phyloP scores from a whole-genome alignment of 2,329 filamentous ascomycete species.

The Pestalotiopsis sp. region DNA sequence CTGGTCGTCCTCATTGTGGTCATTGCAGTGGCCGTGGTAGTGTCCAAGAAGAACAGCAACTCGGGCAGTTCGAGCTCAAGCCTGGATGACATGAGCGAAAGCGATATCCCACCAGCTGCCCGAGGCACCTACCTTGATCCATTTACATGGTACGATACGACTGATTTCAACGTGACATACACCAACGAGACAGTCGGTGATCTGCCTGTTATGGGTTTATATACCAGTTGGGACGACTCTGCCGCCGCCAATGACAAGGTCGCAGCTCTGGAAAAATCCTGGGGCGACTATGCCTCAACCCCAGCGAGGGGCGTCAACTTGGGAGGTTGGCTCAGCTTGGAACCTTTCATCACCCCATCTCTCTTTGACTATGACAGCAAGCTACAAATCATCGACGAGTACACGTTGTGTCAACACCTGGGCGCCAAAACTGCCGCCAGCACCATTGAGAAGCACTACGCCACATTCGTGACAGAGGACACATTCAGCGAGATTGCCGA shows the following conservation, averaged over 20 bases:
- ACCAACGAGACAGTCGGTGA: conserved; percentile 83
- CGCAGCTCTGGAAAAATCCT: conserved; percentile 73
- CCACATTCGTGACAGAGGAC: conserved; percentile 81
- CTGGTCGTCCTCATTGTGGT: conserved; percentile 66
- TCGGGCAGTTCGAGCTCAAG: conserved; percentile 41
- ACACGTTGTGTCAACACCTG: conserved; percentile 72
- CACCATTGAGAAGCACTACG: conserved; percentile 88
- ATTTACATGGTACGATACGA: conserved; percentile 87
- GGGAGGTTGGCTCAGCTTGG: conserved; percentile 90
- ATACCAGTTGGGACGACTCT: conserved; percentile 84
- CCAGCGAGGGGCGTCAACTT: conserved; percentile 91
- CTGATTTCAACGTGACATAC: conserved; percentile 92
- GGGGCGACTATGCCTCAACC: conserved; percentile 74
- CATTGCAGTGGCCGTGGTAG: conserved; percentile 67
- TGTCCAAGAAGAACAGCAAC: conserved; percentile 62
- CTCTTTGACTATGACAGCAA: conserved; percentile 72
- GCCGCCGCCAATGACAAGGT: conserved; percentile 77
- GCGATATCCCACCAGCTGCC: conserved; percentile 65
- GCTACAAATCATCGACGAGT: conserved; percentile 83
- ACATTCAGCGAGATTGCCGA: conserved; percentile 83
- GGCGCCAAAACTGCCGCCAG: conserved; percentile 65
- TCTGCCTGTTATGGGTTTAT: conserved; percentile 88
- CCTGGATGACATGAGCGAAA: conserved; percentile 55
- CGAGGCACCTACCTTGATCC: conserved; percentile 83
- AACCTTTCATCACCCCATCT: conserved; percentile 95